Evolutionary conservation across 2,329 filamentous ascomycete species (phyloP).

Genomic region (Sporothrix phasma): DNA sequence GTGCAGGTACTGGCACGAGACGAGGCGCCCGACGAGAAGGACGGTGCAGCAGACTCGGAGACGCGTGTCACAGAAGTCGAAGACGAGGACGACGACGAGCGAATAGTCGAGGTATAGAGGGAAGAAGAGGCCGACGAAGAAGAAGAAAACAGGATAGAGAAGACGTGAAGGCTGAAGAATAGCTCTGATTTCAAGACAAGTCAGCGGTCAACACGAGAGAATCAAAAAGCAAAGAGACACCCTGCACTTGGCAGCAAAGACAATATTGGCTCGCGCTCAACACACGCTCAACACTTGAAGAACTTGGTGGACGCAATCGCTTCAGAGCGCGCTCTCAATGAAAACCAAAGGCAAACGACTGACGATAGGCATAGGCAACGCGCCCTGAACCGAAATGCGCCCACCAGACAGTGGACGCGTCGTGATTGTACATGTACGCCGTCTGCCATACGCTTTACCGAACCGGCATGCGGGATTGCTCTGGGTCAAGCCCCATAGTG

Average conservation of each 20-base stretch:
- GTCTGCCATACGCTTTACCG: neutral
- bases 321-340: too few relatives aligned
- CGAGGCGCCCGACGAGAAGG: conserved; percentile 36
- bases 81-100: conserved; percentile 43
- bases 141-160: neutral
- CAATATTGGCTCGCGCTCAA: neutral
- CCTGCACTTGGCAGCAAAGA: neutral
- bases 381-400: neutral
- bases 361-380: neutral
- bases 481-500: neutral
- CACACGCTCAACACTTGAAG: neutral
- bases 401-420: neutral
- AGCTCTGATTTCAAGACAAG: neutral
- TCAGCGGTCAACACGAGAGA: neutral
- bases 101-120: conserved; percentile 42
- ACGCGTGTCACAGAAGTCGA: conserved; percentile 34
- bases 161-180: too few relatives aligned
- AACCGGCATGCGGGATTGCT: neutral
- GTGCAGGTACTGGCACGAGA: conserved; percentile 84
- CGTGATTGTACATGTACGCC: too few relatives aligned
- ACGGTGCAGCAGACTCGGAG: conserved; percentile 20
- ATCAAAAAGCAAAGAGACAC: neutral
- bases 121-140: too few relatives aligned
- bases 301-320: neutral
- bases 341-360: neutral